Conservation (phyloP, 345 rosid genomes). For the Mercurialis annua region DNA sequence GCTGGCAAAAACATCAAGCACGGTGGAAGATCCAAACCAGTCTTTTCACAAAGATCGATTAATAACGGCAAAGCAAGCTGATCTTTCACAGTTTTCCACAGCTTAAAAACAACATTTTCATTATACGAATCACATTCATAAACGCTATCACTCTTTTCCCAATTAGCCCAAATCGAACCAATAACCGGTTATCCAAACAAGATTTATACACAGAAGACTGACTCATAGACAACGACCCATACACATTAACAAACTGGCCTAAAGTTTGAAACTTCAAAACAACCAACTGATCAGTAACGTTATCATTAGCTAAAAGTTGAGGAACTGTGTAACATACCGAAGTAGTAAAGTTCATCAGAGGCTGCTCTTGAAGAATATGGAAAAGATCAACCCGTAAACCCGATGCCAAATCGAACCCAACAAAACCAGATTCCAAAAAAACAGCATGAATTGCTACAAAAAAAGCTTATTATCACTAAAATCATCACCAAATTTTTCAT, state of each 20-base stretch:
- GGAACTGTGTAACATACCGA: constrained; percentile 60
- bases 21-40: constrained; percentile 49
- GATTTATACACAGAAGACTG: constrained; percentile 33
- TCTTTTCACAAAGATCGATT: constrained; percentile 49
- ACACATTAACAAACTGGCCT: constrained; percentile 47
- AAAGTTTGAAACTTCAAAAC: constrained; percentile 46
- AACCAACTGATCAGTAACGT: constrained; percentile 30
- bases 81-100: constrained; percentile 76
- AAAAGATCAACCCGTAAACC: constrained; percentile 35
- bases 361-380: constrained; percentile 41
- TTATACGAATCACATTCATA: constrained; percentile 15
- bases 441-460: constrained; percentile 65
- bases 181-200: constrained; percentile 46
- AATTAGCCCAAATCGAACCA: constrained; percentile 30
- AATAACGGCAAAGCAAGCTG: constrained; percentile 56
- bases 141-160: constrained; percentile 7
- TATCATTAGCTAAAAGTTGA: constrained; percentile 30
- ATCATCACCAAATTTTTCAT: constrained; percentile 47
- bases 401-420: constrained; percentile 40
- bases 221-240: constrained; percentile 43
- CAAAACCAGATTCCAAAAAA: constrained; percentile 67
- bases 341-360: constrained; percentile 25
- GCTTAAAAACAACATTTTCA: constrained; percentile 46
- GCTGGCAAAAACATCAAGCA: constrained; percentile 59
- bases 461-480: constrained; percentile 37